These are phyloP conservation scores for Gaillardinia entomophila DNA, from an alignment of 805 yeast genomes.

Conservation along the genomic window DNA sequence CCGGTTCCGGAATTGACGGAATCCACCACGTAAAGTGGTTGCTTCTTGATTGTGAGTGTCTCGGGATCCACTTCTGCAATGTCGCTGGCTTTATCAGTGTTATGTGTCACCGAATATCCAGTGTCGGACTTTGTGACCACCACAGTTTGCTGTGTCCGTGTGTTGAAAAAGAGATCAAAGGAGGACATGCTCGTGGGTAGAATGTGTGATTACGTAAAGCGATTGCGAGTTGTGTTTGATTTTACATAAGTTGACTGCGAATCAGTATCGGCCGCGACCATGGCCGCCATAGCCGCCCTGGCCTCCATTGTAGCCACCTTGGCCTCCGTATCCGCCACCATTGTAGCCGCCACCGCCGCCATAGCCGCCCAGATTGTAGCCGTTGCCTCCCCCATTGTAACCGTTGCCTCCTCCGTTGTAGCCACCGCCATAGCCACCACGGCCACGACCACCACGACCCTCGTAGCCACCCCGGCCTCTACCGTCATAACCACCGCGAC, in stretches of 20 bases:
- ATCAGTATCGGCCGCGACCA: neutral
- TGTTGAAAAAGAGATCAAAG: too few relatives aligned
- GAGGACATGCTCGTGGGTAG: too few relatives aligned
- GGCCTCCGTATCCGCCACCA: conserved; percentile 6
- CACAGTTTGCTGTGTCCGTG: conserved; percentile 5
- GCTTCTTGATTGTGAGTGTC: neutral
- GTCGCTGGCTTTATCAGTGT: neutral
- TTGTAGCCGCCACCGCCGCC: conserved; percentile 3
- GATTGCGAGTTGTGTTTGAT: too few relatives aligned
- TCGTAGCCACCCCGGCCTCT: conserved; percentile 3
- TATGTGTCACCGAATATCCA: neutral
- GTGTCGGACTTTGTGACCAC: conserved; percentile 1
- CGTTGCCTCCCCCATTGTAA: conserved; percentile 3
- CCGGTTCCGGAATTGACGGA: neutral
- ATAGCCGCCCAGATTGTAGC: neutral
- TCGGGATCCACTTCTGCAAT: neutral
- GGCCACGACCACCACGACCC: conserved; percentile 2
- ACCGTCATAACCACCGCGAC: conserved; percentile 7
- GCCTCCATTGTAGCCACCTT: conserved; percentile 5
- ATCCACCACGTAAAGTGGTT: neutral
- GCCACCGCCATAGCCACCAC: neutral
- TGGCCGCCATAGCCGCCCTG: neutral
- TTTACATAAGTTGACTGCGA: too few relatives aligned
- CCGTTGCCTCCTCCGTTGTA: conserved; percentile 2
- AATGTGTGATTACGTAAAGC: too few relatives aligned